Conservation (phyloP, 345 rosid species). For the Hevea brasiliensis region DNA sequence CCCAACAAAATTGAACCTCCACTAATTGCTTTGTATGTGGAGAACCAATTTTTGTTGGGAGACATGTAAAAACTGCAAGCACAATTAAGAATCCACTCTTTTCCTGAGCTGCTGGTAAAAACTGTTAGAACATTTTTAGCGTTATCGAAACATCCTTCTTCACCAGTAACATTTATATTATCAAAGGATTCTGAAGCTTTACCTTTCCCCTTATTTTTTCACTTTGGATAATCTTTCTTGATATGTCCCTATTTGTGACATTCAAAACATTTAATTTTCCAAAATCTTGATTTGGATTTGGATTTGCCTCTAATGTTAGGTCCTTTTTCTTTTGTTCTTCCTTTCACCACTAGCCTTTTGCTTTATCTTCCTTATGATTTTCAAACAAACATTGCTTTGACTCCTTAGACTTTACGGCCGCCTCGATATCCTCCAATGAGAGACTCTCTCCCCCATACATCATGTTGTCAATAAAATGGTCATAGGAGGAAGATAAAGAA, state of each 20-base stretch:
- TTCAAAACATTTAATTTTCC: background rate
- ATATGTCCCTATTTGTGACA: background rate
- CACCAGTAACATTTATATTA: background rate
- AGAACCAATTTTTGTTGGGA: background rate
- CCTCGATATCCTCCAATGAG: too few relatives aligned
- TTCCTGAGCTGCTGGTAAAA: background rate
- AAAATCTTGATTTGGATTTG: background rate
- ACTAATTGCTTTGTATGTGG: background rate
- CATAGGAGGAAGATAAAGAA: background rate
- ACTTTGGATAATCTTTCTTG: background rate
- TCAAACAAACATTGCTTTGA: background rate
- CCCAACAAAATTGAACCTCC: background rate
- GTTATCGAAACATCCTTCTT: background rate
- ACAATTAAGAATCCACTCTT: background rate
- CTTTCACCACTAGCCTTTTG: background rate
- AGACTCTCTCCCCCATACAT: background rate
- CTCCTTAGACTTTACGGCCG: background rate
- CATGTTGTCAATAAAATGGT: background rate
- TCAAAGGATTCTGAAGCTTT: background rate
- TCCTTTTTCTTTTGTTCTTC: background rate
- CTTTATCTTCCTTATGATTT: background rate
- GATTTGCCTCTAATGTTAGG: background rate
- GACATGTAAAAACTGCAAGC: background rate
- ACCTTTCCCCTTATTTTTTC: background rate
- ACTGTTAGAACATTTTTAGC: background rate